Conservation (phyloP, 2,329 filamentous ascomycete genomes). For the Cryphonectria parasitica region DNA sequence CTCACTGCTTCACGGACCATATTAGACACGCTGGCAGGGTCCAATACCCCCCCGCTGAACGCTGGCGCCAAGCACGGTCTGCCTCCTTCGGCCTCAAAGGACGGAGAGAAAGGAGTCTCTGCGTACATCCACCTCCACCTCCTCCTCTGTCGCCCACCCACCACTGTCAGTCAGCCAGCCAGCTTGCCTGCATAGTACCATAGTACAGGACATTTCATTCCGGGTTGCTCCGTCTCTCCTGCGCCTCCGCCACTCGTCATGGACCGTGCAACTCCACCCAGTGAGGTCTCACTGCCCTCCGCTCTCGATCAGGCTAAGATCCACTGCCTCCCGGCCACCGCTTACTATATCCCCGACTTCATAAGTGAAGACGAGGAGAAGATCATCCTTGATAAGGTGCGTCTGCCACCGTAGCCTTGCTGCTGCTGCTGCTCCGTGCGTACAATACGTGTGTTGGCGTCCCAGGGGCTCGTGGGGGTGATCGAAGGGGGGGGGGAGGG, state of each 20-base stretch:
- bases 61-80: neutral
- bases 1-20: neutral
- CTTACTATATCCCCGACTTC: conserved; percentile 88
- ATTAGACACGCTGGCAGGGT: neutral
- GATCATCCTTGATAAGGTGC: conserved; percentile 71
- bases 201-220: neutral
- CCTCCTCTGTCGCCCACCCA: neutral
- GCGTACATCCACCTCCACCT: neutral
- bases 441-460: conserved; percentile 42
- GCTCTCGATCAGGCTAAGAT: conserved; percentile 59
- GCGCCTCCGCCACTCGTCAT: conserved; percentile 23
- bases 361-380: conserved; percentile 76
- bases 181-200: neutral
- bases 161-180: conserved; percentile 5
- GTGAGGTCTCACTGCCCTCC: conserved; percentile 44
- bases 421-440: neutral
- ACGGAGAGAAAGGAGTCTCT: conserved; percentile 16
- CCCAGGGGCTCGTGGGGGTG: conserved; percentile 2
- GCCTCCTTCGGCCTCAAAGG: neutral
- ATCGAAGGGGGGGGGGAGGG: neutral
- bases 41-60: neutral
- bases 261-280: conserved; percentile 16
- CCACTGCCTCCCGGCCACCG: conserved; percentile 59
- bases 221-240: conserved; percentile 19
- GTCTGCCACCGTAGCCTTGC: conserved; percentile 11